Evolutionary conservation across 495 filamentous ascomycete genomes (phyloP), one percentile per base, ranked within the genome.

Genomic region (Gamarada debralockiae): DNA sequence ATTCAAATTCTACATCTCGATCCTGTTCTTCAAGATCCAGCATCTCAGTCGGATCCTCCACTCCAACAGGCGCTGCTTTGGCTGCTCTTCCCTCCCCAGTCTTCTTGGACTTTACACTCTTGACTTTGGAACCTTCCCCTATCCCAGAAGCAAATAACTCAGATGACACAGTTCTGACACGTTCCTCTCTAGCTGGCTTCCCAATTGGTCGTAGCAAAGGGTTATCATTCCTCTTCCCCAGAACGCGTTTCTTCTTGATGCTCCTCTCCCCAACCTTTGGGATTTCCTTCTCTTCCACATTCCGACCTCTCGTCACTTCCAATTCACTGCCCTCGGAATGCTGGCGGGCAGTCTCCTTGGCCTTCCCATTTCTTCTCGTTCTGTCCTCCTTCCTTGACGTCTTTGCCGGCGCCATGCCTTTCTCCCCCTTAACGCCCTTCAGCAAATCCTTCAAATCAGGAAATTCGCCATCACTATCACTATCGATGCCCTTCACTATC

Each of bases 401-500:
- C 14, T 6, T 39, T 20, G 37, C 18, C n/a, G 14, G 6, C 18
- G 18, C 14, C 5, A 3, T 14, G n/a, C 18, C 5, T 15, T 14
- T 20, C 14, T 6, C n/a, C 27, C 5, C 36, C 44, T 15, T 56
- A 20, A 49, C 49, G 14, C 50, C 33, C 27, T 39, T 46, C 10
- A 61, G 38, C 3, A 68, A 50, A 25, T 54, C 40, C 34, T 53
- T 52, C 1, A 67, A 13, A 27, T 59, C 55, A 1, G 65, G 62
- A 37, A 68, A 58, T 12, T 65, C 62, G 44, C 52, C 57, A 38
- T 59, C 58, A 20, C 50, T 59, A 10, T 29, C 27, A 29, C 27
- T 29, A 5, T 29, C 27, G 4, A 4, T 29, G 4, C 27, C 27
- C 10, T 4, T 29, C 48, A 55, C 57, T 61, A 55, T 22, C 18